phyloP scores from a whole-genome alignment of 257 asterid species.

The Solanum dulcamara region DNA sequence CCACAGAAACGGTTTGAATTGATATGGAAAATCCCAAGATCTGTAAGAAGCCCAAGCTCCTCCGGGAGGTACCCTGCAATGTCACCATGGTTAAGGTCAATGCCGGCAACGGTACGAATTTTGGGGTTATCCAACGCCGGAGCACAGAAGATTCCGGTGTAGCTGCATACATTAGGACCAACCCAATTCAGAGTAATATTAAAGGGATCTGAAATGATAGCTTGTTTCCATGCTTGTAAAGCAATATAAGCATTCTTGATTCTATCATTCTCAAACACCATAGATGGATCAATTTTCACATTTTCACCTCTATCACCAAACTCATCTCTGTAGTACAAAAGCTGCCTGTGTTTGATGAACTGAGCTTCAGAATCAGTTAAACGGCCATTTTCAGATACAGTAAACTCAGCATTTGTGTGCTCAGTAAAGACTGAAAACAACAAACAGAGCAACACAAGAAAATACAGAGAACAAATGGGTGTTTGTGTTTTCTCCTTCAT shows the following conservation, averaged over 20 bases:
- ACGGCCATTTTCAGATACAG: slow-evolving; percentile 30
- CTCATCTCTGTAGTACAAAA: slow-evolving; percentile 65
- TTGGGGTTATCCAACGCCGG: slow-evolving; percentile 45
- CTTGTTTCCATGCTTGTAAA: slow-evolving; percentile 82
- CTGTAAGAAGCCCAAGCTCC: slow-evolving; percentile 70
- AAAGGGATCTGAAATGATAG: slow-evolving; percentile 75
- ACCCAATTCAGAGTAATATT: slow-evolving; percentile 55
- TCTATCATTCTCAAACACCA: slow-evolving; percentile 55
- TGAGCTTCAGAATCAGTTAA: slow-evolving; percentile 47
- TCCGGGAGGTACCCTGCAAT: slow-evolving; percentile 85
- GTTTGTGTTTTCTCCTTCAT: slow-evolving; percentile 42
- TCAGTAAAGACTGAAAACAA: slow-evolving; percentile 3
- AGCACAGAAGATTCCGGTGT: slow-evolving; percentile 68
- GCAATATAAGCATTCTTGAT: slow-evolving; percentile 66
- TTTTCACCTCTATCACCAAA: slow-evolving; percentile 65
- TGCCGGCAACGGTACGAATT: slow-evolving; percentile 57
- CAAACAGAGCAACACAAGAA: slow-evolving; percentile 7
- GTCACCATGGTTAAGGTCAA: slow-evolving; percentile 84
- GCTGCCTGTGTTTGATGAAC: slow-evolving; percentile 54
- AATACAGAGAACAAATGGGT: slow-evolving; percentile 2
- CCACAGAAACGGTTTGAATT: slow-evolving; percentile 83
- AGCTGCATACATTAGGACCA: slow-evolving; percentile 68
- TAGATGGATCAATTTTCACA: slow-evolving; percentile 56
- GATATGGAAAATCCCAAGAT: slow-evolving; percentile 75
- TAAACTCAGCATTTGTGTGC: slow-evolving; percentile 1